phyloP scores from a whole-genome alignment of 208 protist genomes.

The Vickermania ingenoplastis region DNA sequence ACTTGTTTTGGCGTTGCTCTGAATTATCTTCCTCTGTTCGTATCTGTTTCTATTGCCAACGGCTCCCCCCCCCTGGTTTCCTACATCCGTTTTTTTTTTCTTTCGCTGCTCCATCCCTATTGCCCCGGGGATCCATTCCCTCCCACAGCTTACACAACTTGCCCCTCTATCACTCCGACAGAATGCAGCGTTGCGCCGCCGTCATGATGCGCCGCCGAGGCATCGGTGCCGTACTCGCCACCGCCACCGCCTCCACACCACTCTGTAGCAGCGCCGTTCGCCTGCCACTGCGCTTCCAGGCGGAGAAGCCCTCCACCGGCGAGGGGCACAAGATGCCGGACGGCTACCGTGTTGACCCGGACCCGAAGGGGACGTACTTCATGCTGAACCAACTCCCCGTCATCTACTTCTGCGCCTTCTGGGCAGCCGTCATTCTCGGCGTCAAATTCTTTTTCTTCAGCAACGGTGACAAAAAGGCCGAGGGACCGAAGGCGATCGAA shows the following conservation, averaged over 20 bases:
- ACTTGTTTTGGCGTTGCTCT: no score
- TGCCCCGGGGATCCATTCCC: no score
- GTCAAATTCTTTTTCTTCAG: neutral
- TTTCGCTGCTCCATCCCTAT: no score
- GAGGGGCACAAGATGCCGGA: neutral
- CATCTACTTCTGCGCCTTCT: neutral
- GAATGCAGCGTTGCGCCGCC: constrained; percentile 1
- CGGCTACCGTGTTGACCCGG: neutral
- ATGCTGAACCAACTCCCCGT: neutral
- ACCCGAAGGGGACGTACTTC: neutral
- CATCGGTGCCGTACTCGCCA: neutral
- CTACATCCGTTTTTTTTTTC: no score
- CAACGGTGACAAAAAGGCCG: neutral
- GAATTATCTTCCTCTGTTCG: no score
- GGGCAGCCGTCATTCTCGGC: neutral
- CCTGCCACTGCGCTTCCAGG: neutral
- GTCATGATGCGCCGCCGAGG: neutral
- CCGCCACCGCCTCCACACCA: neutral
- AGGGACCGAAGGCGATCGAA: neutral
- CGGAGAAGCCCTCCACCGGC: neutral
- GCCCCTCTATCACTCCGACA: no score
- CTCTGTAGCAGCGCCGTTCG: neutral
- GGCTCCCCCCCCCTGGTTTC: no score
- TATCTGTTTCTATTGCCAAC: no score
- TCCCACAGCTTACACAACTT: no score